Evolutionary conservation across 1,284 basidiomycete genomes (phyloP), one percentile per base, ranked within the genome.

Genomic region (Neonothopanus nambi): DNA sequence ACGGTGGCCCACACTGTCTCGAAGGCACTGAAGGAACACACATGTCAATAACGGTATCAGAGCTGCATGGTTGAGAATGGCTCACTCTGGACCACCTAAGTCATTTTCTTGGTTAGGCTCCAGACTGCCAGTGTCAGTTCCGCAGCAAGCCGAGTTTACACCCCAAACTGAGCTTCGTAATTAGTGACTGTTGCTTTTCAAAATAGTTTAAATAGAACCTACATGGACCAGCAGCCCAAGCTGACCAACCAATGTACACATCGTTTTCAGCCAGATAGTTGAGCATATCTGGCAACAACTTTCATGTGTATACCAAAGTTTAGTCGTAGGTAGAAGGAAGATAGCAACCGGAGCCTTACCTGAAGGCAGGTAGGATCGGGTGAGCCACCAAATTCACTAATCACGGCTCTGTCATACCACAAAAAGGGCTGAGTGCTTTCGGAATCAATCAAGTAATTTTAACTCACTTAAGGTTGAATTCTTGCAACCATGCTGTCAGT

Each of bases 141-240:
- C 76, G 56, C 76, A 78, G 59, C 76, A 78, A 12, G 74, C 69
- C 4, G 70, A 71, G 54, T 56, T 59, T 3, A 70, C 71, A 9
- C 75, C 75, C 76, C 75, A 78, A 24, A 78, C 74, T 76, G 54
- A 5, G 3, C 1, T 13, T n/a, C n/a, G 21, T 33, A 5, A 48
- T 51, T 17, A 47, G 43, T 18, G 23, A n/a, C n/a, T 46, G 26
- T 15, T 17, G 23, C 33, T 23, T 5, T 9, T 9, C 3, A 8
- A 44, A 39, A 20, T 35, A n/a, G 36, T 24, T 20, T 20, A 12
- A 21, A 39, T 28, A 54, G 12, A 21, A 67, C 70, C 42, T 59
- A 76, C 74, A 54, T n/a, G 76, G 76, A 43, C 76, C 76, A 42
- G 76, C 76, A 55, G 76, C 76, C 76, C 76, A 78, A 28, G 72